phyloP scores from a whole-genome alignment of 257 asterid species.

The Solanum chiquidenum region DNA sequence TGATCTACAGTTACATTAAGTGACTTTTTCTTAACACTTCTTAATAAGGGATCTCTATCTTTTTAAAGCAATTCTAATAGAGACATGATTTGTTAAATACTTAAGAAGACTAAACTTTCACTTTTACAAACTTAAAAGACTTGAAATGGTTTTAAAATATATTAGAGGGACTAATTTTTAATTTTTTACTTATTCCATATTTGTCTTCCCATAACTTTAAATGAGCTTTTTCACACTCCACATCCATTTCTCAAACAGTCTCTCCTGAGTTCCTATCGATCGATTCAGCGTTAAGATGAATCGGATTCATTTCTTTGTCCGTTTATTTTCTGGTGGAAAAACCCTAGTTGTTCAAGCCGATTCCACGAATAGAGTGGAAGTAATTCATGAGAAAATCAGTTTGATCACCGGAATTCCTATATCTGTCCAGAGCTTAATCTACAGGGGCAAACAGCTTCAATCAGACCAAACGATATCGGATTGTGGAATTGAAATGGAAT shows the following conservation, averaged over 20 bases:
- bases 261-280: background rate
- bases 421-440: background rate
- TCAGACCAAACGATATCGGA: background rate
- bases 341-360: background rate
- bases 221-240: background rate
- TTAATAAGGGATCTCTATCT: background rate
- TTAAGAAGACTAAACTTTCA: background rate
- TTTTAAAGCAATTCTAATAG: background rate
- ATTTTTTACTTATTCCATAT: background rate
- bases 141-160: too few species aligned
- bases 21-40: background rate
- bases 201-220: background rate
- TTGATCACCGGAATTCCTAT: background rate
- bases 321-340: background rate
- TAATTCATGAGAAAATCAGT: background rate
- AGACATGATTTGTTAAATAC: background rate
- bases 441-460: background rate
- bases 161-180: background rate
- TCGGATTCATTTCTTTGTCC: background rate
- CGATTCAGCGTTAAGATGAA: background rate
- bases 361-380: background rate
- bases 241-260: background rate
- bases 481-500: background rate
- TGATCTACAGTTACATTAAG: background rate
- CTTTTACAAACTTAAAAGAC: background rate